These are phyloP conservation scores for Akanthomyces muscarius DNA, from an alignment of 2,329 filamentous ascomycete species.

Conservation along the genomic window DNA sequence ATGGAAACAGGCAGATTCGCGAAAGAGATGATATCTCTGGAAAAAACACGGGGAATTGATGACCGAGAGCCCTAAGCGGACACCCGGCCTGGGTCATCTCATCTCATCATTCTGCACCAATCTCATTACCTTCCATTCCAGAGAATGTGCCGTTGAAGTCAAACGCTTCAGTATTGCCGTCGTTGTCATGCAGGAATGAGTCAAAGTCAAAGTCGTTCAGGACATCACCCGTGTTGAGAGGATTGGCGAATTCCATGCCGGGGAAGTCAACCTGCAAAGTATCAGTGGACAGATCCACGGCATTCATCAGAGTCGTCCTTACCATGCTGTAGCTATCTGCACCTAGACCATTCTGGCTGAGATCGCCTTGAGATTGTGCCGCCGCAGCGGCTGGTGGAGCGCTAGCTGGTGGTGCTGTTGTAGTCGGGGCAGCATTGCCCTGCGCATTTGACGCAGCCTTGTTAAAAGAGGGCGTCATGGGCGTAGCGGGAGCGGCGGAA, in stretches of 20 bases:
- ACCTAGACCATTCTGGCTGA: conserved; percentile 43
- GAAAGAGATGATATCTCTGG: not conserved
- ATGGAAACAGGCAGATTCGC: conserved; percentile 25
- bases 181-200: conserved; percentile 59
- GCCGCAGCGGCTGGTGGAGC: conserved; percentile 37
- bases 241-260: conserved; percentile 53
- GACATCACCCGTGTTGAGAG: conserved; percentile 51
- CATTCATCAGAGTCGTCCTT: conserved; percentile 23
- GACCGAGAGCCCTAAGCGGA: conserved; percentile 10
- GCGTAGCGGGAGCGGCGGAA: conserved; percentile 57
- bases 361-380: conserved; percentile 44
- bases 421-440: conserved; percentile 28
- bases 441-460: conserved; percentile 41
- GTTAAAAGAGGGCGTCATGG: conserved; percentile 57
- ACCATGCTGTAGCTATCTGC: conserved; percentile 47
- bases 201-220: conserved; percentile 66
- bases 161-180: conserved; percentile 46
- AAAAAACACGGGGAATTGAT: conserved; percentile 6
- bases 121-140: conserved; percentile 54
- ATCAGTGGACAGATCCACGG: conserved; percentile 20
- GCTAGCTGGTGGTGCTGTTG: conserved; percentile 26
- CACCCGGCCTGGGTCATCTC: conserved; percentile 8
- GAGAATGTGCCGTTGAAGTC: conserved; percentile 51
- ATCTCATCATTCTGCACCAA: conserved; percentile 49
- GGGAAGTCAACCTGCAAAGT: conserved; percentile 40